Evolutionary conservation across 345 rosid species (phyloP), one percentile per base, ranked within the genome.

Genomic region (Punica granatum): DNA sequence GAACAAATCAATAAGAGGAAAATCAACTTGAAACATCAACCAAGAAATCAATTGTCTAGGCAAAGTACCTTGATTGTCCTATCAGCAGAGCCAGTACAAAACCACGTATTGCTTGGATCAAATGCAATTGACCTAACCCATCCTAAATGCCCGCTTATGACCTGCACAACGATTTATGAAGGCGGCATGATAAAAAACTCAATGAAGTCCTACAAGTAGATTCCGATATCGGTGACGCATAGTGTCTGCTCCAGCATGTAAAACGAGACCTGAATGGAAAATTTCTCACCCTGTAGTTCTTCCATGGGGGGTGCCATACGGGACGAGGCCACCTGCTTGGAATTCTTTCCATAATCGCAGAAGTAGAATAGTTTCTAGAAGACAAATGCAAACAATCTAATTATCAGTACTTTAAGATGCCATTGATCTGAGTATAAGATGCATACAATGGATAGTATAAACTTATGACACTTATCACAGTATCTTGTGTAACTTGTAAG

Each of bases 241-340:
- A 14, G 23, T 46, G 51, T 51, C 58, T 21, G n/a, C 58, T 51
- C 30, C 58, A 51, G 30, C 58, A 23, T 15, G 36, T 23, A 16
- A 66, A 30, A 12, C 30, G 11, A 54, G 35, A 23, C 11, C 23
- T 49, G n/a, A 51, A 43, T 44, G 48, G 28, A 19, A 44, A 53
- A 41, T 3, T 43, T 72, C 76, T 79, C 75, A 94, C 99, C 92
- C 99, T 84, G 77, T 95, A 95, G 82, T 87, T 89, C 84, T 92
- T 95, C 99, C 99, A 95, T 67, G 99, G 98, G 65, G 96, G 77
- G 83, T 77, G 99, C 99, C 99, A 95, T 35, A 73, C 84, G 36
- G 99, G 99, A 69, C 92, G 98, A 0, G 99, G 99, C 99, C 99
- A 95, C 80, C 78, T 84, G 80, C 98, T 92, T 25, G 97, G 97